phyloP scores from a whole-genome alignment of 306 rosid species.

The Rosa chinensis region DNA sequence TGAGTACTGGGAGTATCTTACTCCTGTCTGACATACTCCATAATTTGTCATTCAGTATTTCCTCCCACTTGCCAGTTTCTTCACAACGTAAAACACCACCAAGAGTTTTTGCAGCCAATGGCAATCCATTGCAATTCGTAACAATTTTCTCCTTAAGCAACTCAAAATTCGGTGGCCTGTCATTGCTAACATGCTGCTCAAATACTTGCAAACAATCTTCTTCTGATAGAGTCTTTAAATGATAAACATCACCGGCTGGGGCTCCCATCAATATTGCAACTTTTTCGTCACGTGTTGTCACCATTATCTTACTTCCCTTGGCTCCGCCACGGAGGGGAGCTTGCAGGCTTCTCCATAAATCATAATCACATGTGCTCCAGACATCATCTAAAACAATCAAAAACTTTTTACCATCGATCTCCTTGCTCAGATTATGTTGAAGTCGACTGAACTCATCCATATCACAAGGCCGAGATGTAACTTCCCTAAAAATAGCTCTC shows the following conservation, averaged over 20 bases:
- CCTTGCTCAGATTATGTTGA: background rate
- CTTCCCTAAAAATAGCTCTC: background rate
- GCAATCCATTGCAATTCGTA: conserved; percentile 28
- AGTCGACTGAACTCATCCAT: too few species aligned
- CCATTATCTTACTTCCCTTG: conserved; percentile 22
- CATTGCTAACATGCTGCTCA: background rate
- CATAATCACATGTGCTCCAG: conserved; percentile 20
- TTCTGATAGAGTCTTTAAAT: background rate
- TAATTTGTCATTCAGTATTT: background rate
- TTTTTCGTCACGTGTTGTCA: conserved; percentile 22
- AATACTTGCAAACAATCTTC: conserved; percentile 25
- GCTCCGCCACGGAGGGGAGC: conserved; percentile 16
- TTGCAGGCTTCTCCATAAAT: conserved; percentile 14
- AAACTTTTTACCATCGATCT: background rate
- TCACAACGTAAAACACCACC: conserved; percentile 29
- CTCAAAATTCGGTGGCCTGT: background rate
- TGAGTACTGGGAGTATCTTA: conserved; percentile 13
- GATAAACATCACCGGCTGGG: background rate
- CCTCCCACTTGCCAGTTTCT: conserved; percentile 6
- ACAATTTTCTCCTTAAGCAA: conserved; percentile 18
- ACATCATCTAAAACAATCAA: conserved; percentile 32
- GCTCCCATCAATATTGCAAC: conserved; percentile 23
- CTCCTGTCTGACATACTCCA: conserved; percentile 5
- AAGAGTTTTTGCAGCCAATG: conserved; percentile 31
- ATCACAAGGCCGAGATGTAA: background rate